Percentiles rank a stretch among this genome's conserved stretches.
Conservation (phyloP, 2,329 filamentous ascomycete genomes). For the Gaeumannomyces tritici region DNA sequence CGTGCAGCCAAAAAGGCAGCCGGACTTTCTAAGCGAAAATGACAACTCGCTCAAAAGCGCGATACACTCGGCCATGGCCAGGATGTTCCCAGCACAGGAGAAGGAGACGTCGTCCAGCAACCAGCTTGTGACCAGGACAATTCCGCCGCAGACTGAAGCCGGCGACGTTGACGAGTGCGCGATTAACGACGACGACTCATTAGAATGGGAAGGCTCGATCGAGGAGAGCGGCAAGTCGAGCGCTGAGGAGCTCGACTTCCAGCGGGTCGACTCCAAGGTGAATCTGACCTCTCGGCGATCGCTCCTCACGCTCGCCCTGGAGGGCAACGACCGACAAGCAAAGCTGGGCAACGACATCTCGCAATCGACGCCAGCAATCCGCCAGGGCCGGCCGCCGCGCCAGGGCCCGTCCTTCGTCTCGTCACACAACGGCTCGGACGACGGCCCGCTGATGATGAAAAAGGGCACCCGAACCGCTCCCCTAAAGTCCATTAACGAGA, state of each 20-base stretch:
- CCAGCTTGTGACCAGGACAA: slow-evolving; percentile 59
- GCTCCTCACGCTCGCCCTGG: slow-evolving; percentile 81
- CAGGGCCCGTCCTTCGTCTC: slow-evolving; percentile 28
- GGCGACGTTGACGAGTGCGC: slow-evolving; percentile 74
- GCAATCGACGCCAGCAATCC: slow-evolving; percentile 58
- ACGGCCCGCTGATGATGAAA: slow-evolving; percentile 56
- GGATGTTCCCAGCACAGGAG: slow-evolving; percentile 39
- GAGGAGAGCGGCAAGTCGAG: slow-evolving; percentile 78
- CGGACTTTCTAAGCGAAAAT: slow-evolving; percentile 68
- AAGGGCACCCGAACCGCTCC: slow-evolving; percentile 39
- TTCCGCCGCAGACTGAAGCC: slow-evolving; percentile 50
- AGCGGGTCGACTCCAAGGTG: slow-evolving; percentile 79
- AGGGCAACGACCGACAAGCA: slow-evolving; percentile 61
- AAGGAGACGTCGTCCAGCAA: slow-evolving; percentile 80
- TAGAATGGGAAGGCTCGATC: slow-evolving; percentile 56
- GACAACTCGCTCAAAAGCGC: slow-evolving; percentile 61
- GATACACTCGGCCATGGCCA: slow-evolving; percentile 33
- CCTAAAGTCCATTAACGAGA: slow-evolving; percentile 48
- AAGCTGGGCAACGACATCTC: slow-evolving; percentile 60
- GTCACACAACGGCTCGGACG: slow-evolving; percentile 50
- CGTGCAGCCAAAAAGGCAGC: slow-evolving; percentile 55
- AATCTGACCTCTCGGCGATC: slow-evolving; percentile 81
- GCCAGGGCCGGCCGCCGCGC: slow-evolving; percentile 25
- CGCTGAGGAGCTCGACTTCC: slow-evolving; percentile 71
- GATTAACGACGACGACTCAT: slow-evolving; percentile 60